A percentile compares a stretch with the other conserved stretches of the same genome.
These are phyloP conservation scores for Pigoraptor vietnamica DNA, from an alignment of 78 protist species.

Conservation along the genomic window DNA sequence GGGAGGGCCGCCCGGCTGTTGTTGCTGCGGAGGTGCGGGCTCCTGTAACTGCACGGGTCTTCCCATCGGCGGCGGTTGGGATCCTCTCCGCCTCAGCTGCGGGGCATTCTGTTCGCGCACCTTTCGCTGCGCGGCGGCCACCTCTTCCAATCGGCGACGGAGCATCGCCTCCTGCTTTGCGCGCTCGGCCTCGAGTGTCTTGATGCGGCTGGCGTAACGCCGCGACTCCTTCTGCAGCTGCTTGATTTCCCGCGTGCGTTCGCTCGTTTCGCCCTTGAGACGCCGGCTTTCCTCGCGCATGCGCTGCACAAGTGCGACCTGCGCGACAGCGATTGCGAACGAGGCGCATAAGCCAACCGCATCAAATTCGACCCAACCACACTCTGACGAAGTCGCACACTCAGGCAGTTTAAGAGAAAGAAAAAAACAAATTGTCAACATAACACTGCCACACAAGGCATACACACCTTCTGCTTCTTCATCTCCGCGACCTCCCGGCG, in stretches of 20 bases:
- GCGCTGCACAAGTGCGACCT: neutral
- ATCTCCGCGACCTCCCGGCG: neutral
- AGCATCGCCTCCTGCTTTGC: neutral
- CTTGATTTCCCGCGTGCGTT: neutral
- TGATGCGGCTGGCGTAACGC: neutral
- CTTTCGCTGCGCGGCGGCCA: neutral
- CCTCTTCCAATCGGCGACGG: neutral
- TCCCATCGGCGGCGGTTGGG: neutral
- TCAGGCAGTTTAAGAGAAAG: neutral
- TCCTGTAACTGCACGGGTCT: neutral
- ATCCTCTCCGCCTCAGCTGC: neutral
- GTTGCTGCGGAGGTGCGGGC: neutral
- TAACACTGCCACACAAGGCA: neutral
- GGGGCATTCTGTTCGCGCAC: neutral
- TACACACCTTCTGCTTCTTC: neutral
- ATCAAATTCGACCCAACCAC: neutral
- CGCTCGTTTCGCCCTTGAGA: neutral
- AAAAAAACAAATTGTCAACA: neutral
- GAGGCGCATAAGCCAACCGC: too few relatives aligned
- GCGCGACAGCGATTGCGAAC: too few relatives aligned
- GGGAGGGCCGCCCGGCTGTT: neutral
- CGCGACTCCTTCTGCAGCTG: neutral
- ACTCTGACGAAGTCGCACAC: neutral
- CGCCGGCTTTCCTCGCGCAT: neutral
- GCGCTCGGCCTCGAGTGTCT: neutral